These are phyloP conservation scores for Alternaria gaisen DNA, from an alignment of 2,329 filamentous ascomycete species.

Conservation along the genomic window DNA sequence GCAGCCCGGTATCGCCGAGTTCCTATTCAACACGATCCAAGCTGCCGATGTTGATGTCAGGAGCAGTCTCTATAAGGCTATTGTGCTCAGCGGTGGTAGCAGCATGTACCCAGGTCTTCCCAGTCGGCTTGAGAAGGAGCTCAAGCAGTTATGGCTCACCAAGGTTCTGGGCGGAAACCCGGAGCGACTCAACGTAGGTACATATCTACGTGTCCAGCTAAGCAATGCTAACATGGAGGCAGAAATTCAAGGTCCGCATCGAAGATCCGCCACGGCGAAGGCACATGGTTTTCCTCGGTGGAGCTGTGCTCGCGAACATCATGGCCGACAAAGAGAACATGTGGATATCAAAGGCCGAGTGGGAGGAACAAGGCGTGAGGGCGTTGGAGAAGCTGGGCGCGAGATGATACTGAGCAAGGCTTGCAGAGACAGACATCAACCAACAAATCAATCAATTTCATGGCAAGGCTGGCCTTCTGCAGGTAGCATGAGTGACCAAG, in stretches of 20 bases:
- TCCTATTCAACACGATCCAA: conserved; percentile 99
- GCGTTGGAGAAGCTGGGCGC: conserved; percentile 93
- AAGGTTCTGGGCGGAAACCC: conserved; percentile 89
- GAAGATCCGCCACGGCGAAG: conserved; percentile 94
- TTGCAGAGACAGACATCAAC: conserved; percentile 10
- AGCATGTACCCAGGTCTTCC: conserved; percentile 99
- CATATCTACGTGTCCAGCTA: conserved; percentile 11
- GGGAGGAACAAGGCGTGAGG: conserved; percentile 88
- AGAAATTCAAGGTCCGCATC: conserved; percentile 99
- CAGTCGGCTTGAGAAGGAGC: conserved; percentile 93
- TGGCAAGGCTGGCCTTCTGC: not conserved
- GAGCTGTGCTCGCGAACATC: conserved; percentile 95
- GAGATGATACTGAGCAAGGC: conserved; percentile 61
- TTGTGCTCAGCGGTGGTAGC: conserved; percentile 94
- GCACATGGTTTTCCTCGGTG: conserved; percentile 99
- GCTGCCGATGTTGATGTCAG: conserved; percentile 94
- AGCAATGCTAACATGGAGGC: conserved; percentile 30
- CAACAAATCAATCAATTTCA: conserved; percentile 20
- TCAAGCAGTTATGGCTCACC: conserved; percentile 98
- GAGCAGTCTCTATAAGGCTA: conserved; percentile 93
- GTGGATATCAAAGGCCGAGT: conserved; percentile 98
- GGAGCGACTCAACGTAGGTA: conserved; percentile 77
- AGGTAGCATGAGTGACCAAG: not conserved
- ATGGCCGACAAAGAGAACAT: conserved; percentile 99
- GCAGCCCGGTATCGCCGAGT: conserved; percentile 94